Base-by-base conservation (phyloP, 2,329 filamentous ascomycete species). In the Apiospora sp. region DNA sequence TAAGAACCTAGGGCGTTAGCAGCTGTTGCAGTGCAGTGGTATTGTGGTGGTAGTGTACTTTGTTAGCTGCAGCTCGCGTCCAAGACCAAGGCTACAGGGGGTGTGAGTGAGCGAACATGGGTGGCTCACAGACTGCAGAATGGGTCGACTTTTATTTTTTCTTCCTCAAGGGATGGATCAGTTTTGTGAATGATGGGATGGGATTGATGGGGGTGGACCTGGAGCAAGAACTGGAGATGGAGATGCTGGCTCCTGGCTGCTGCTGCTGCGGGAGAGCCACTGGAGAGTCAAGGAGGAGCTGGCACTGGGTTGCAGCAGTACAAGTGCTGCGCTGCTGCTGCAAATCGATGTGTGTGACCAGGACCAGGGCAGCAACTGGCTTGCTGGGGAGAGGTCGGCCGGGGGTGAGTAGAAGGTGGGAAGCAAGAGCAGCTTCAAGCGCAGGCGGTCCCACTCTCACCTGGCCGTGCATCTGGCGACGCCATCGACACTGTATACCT, bases 401-500 rank as follows among this genome's bases (percentile, higher is more conserved):
- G 67, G 67, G 43, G 67, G 27, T 34, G 41, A n/a, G 24, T 44
- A n/a, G 34, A 44, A 27, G 37, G 37, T 41, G 37, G 37, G 37
- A 27, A 61, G 24, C 27, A 34, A 24, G 27, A 37, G 54, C 54
- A 30, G 27, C 27, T 30, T 61, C 54, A 30, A 49, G 46, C 46
- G 46, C 46, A 49, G 22, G 46, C 10, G 46, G 16, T 30, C 51
- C 51, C 51, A 58, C 51, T 58, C 51, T 14, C 51, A 58, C 51
- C 27, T 34, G 10, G 34, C 58, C 58, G 58, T 64, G 58, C 13
- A 64, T 64, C 6, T 64, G 8, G 4, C 34, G 19, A 13, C 58
- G 19, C 34, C 34, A 68, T 68, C 67, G 67, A 48, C 67, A 68
- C 67, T 68, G 67, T 68, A 19, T 68, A 68, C 67, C 44, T 48